Conservation (phyloP, 768 basidiomycete genomes). For the Rhizopogon sp. region DNA sequence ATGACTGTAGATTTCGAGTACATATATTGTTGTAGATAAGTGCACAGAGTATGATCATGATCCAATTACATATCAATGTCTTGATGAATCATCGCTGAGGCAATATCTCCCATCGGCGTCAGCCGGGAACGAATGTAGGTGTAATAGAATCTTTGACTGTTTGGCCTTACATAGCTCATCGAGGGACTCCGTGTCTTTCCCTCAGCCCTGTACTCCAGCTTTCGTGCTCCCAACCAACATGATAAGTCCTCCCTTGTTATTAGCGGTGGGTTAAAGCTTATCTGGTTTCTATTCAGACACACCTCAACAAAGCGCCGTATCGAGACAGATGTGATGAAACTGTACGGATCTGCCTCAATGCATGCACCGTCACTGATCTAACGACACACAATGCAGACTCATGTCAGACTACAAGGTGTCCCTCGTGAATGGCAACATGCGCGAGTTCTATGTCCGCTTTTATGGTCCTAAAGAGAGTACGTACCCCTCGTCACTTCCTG, state of each 20-base stretch:
- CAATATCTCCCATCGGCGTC: slow-evolving; percentile 8
- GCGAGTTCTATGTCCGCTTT: slow-evolving; percentile 97
- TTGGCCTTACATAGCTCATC: slow-evolving; percentile 5
- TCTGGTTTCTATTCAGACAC: slow-evolving; percentile 35
- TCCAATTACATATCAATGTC: neutral
- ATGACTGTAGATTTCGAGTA: slow-evolving; percentile 9
- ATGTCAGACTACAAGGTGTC: slow-evolving; percentile 99
- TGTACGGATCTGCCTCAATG: slow-evolving; percentile 46
- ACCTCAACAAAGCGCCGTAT: slow-evolving; percentile 90
- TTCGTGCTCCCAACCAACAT: slow-evolving; percentile 31
- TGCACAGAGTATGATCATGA: slow-evolving; percentile 1
- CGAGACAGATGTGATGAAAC: slow-evolving; percentile 99
- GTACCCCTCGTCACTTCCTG: slow-evolving; percentile 23
- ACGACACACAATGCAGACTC: slow-evolving; percentile 49
- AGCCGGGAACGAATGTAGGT: neutral
- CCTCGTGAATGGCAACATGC: slow-evolving; percentile 97
- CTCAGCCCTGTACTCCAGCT: slow-evolving; percentile 5
- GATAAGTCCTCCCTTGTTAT: slow-evolving; percentile 48
- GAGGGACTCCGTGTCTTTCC: slow-evolving; percentile 5
- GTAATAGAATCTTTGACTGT: neutral
- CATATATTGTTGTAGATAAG: slow-evolving; percentile 13
- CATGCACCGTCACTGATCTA: slow-evolving; percentile 5
- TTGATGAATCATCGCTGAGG: slow-evolving; percentile 9
- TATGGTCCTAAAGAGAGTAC: slow-evolving; percentile 90
- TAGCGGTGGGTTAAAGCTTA: slow-evolving; percentile 22